Evolutionary conservation across 2,329 filamentous ascomycete species (phyloP).

Genomic region (Monosporascus sp.): DNA sequence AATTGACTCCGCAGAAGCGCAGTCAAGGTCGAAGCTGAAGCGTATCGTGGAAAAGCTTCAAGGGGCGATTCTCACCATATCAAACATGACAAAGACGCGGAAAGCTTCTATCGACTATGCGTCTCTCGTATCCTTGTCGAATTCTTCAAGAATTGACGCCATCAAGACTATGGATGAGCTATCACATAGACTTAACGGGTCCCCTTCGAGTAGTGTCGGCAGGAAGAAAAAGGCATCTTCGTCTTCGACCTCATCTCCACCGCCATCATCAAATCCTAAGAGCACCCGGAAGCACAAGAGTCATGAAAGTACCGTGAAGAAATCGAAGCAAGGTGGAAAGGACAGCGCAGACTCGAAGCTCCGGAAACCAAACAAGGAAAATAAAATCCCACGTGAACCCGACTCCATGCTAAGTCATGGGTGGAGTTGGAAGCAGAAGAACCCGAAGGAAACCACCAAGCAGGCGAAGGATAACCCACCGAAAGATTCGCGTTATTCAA

Average conservation of each 20-base stretch:
- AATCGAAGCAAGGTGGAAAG: not conserved
- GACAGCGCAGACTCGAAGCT: not conserved
- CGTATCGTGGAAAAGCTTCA: slow-evolving; percentile 38
- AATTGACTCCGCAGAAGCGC: slow-evolving; percentile 20
- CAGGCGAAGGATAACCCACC: not conserved
- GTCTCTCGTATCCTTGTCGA: slow-evolving; percentile 41
- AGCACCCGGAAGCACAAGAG: not conserved
- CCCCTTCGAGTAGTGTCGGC: not conserved
- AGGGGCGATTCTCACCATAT: slow-evolving; percentile 33
- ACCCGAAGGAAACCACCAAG: not conserved
- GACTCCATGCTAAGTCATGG: not conserved
- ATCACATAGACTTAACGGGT: slow-evolving; percentile 28
- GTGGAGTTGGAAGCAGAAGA: not conserved
- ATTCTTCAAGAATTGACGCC: slow-evolving; percentile 41
- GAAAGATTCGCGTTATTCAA: not conserved
- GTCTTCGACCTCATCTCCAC: not conserved
- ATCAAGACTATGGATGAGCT: slow-evolving; percentile 43
- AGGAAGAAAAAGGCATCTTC: slow-evolving; percentile 1
- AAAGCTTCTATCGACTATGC: slow-evolving; percentile 37
- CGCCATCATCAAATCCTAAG: not conserved
- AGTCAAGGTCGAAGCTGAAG: slow-evolving; percentile 33
- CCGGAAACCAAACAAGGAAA: not conserved
- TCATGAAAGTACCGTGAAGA: not conserved
- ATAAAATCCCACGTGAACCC: not conserved
- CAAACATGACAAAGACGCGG: slow-evolving; percentile 29